Percentiles rank a stretch among this genome's conserved stretches.
phyloP scores from a whole-genome alignment of 768 basidiomycete species.

The Suillus subluteus region DNA sequence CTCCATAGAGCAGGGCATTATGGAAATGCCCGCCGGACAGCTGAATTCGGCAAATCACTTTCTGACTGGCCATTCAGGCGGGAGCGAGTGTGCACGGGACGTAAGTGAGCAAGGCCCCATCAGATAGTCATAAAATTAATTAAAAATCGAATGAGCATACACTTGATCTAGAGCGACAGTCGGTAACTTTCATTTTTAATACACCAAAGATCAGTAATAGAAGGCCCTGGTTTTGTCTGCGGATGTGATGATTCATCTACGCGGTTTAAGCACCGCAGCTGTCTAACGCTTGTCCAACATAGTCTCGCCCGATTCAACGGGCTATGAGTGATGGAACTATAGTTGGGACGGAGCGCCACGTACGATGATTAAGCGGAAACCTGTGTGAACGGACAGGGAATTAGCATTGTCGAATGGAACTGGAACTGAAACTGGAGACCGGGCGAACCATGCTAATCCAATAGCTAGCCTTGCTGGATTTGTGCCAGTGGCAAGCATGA shows the following conservation, averaged over 20 bases:
- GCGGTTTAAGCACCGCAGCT: background rate
- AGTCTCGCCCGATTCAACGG: background rate
- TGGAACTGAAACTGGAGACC: background rate
- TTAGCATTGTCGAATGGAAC: background rate
- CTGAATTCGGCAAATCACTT: conserved; percentile 17
- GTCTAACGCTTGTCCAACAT: background rate
- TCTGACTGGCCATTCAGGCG: conserved; percentile 27
- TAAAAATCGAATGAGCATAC: conserved; percentile 21
- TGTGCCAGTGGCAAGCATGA: conserved; percentile 39
- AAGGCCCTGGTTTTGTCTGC: background rate
- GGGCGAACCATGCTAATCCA: conserved; percentile 1
- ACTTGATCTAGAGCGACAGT: background rate
- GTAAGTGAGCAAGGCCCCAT: conserved; percentile 35
- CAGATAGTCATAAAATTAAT: conserved; percentile 24
- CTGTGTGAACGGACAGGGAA: background rate
- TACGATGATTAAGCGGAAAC: conserved; percentile 2
- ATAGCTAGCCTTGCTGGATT: conserved; percentile 26
- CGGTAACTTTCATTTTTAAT: conserved; percentile 8
- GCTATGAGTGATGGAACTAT: background rate
- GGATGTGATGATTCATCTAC: background rate
- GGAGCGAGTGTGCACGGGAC: conserved; percentile 34
- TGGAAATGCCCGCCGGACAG: conserved; percentile 26
- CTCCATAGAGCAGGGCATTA: conserved; percentile 21
- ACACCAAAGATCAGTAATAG: conserved; percentile 7
- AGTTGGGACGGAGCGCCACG: conserved; percentile 9